Evolutionary conservation across 2,329 filamentous ascomycete genomes (phyloP).

Genomic region (Scedosporium dehoogii): DNA sequence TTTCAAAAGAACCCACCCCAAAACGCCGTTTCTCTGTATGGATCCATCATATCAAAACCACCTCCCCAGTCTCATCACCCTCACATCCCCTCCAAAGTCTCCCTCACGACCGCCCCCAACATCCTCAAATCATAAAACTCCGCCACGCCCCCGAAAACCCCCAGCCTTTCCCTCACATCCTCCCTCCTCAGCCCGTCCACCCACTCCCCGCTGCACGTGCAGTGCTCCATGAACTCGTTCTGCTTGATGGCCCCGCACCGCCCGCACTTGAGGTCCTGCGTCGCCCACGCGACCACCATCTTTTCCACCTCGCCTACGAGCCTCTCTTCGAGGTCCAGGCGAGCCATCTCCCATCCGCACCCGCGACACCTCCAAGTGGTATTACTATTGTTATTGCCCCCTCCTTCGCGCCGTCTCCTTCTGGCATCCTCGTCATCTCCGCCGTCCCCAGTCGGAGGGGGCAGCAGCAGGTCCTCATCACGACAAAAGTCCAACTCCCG

Average conservation of each 20-base stretch:
- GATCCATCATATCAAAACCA: neutral
- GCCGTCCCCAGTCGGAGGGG: conserved; percentile 17
- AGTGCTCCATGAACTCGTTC: conserved; percentile 96
- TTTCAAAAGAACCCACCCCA: neutral
- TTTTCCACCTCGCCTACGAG: conserved; percentile 69
- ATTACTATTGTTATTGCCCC: conserved; percentile 22
- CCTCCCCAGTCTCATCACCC: neutral
- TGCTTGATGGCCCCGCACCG: conserved; percentile 63
- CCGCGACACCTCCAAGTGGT: conserved; percentile 61
- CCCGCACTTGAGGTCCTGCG: conserved; percentile 78
- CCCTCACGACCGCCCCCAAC: conserved; percentile 64
- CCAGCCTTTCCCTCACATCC: conserved; percentile 55
- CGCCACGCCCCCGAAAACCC: conserved; percentile 65
- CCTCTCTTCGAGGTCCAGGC: conserved; percentile 73
- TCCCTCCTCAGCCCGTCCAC: conserved; percentile 56
- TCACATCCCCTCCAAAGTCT: conserved; percentile 33
- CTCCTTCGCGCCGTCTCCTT: neutral
- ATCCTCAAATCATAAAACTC: conserved; percentile 72
- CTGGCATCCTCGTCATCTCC: conserved; percentile 6
- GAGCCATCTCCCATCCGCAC: conserved; percentile 67
- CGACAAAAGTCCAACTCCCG: conserved; percentile 88
- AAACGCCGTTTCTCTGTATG: neutral
- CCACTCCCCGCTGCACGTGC: conserved; percentile 86
- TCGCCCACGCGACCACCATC: conserved; percentile 68
- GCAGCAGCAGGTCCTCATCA: conserved; percentile 69